These are phyloP conservation scores for Neonectria faginata DNA, from an alignment of 2,329 filamentous ascomycete species.

Conservation along the genomic window DNA sequence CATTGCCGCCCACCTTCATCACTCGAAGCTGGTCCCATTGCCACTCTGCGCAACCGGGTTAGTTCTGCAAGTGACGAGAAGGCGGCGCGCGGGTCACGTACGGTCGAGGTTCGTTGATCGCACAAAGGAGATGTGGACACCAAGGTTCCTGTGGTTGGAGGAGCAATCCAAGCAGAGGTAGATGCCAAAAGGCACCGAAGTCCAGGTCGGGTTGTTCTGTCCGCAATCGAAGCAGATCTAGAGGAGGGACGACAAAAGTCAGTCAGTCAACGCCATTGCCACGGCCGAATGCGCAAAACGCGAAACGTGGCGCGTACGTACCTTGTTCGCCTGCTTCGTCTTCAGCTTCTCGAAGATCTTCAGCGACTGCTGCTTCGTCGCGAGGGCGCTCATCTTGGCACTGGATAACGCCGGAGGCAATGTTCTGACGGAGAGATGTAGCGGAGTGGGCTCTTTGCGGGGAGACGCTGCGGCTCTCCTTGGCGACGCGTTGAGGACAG, in stretches of 20 bases:
- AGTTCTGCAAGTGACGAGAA: conserved; percentile 31
- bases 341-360: conserved; percentile 99
- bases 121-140: conserved; percentile 99
- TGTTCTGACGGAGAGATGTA: conserved; percentile 19
- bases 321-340: conserved; percentile 94
- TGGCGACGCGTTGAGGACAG: conserved; percentile 37
- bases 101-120: conserved; percentile 98
- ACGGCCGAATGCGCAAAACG: not conserved
- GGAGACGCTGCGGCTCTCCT: conserved; percentile 18
- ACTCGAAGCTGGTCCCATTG: conserved; percentile 98
- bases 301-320: conserved; percentile 55
- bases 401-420: conserved; percentile 26
- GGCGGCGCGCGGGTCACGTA: conserved; percentile 62
- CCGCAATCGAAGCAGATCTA: conserved; percentile 98
- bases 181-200: conserved; percentile 95
- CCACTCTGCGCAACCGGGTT: conserved; percentile 72
- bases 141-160: conserved; percentile 95
- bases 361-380: conserved; percentile 93
- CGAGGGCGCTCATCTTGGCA: conserved; percentile 72
- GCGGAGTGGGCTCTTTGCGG: conserved; percentile 6
- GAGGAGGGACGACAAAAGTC: not conserved
- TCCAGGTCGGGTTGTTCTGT: conserved; percentile 98
- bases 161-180: conserved; percentile 99
- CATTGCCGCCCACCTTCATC: conserved; percentile 99
- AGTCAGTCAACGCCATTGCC: conserved; percentile 33